Evolutionary conservation across 495 filamentous ascomycete species (phyloP), one percentile per base, ranked within the genome.

Genomic region (Tuber magnatum): DNA sequence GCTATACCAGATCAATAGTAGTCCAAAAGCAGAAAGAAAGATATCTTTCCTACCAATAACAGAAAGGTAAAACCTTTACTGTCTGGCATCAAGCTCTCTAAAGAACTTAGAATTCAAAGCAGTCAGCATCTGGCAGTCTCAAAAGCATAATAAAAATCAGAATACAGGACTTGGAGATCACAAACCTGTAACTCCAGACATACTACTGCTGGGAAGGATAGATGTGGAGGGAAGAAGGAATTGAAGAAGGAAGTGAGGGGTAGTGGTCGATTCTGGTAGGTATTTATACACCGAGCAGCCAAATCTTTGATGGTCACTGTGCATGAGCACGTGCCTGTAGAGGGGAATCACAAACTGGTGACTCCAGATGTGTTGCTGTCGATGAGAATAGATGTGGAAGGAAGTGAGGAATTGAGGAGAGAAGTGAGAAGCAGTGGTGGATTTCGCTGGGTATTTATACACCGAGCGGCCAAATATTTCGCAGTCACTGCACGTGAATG

Each of bases 141-240:
- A 40, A 7, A n/a, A n/a, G n/a, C n/a, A n/a, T n/a, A n/a, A n/a
- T n/a, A n/a, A n/a, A n/a, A n/a, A 40, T 7, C 39, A 40, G 39
- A 40, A 40, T 7, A 3, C 39, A 3, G 39, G 39, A 40, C 39
- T 40, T n/a, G n/a, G 42, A 12, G 10, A 43, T 43, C 42, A 43
- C 42, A 43, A n/a, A 51, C 48, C 22, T 3, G 51, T 1, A 1
- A n/a, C 14, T 32, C 3, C n/a, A 16, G 24, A 28, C 3, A 8
- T 61, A 3, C 4, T 61, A n/a, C 14, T 0, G n/a, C n/a, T 28
- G 51, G n/a, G 28, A 3, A 2, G 0, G 0, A 32, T 28, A 0
- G 10, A 18, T 16, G 14, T 18, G 32, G 56, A 65, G 14, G 28
- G n/a, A 32, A 5, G n/a, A 4, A 4, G n/a, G 28, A 5, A 16